Conservation (phyloP, 225 moss, liverwort and hornwort genomes). For the Antitrichia curtipendula region DNA sequence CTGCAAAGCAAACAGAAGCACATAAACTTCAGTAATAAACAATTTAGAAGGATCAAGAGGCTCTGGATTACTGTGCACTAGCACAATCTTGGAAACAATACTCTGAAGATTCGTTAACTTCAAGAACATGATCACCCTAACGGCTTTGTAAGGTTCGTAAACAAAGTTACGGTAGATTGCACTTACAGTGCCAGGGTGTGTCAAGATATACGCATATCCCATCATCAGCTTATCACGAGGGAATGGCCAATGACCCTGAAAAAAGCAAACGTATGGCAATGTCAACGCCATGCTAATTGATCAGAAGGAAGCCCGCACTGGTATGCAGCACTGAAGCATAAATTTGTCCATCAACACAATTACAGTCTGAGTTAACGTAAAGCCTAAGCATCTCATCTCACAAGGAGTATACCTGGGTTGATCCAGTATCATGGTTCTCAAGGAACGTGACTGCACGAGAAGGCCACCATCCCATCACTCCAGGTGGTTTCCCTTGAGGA, state of each 20-base stretch:
- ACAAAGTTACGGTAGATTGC: background rate
- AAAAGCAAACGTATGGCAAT: background rate
- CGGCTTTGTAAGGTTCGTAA: background rate
- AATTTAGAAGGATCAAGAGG: background rate
- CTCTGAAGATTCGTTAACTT: background rate
- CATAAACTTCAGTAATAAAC: background rate
- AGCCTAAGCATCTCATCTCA: background rate
- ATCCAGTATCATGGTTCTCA: slow-evolving; percentile 92
- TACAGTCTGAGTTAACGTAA: no score
- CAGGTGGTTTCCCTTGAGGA: slow-evolving; percentile 87
- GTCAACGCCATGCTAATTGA: background rate
- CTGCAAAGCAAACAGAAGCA: slow-evolving; percentile 23
- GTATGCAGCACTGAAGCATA: background rate
- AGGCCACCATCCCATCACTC: slow-evolving; percentile 95
- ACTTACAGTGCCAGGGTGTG: slow-evolving; percentile 78
- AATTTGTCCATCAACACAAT: background rate
- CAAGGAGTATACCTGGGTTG: slow-evolving; percentile 49
- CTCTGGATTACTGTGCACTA: background rate
- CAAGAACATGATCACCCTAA: background rate
- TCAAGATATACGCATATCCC: slow-evolving; percentile 87
- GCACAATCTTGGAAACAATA: background rate
- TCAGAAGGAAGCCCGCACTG: background rate
- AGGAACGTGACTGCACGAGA: slow-evolving; percentile 85
- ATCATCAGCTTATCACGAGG: slow-evolving; percentile 82
- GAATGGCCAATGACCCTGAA: slow-evolving; percentile 91